These are phyloP conservation scores for Blepharisma japonicum DNA, from an alignment of 73 alveolate species.

Conservation along the genomic window DNA sequence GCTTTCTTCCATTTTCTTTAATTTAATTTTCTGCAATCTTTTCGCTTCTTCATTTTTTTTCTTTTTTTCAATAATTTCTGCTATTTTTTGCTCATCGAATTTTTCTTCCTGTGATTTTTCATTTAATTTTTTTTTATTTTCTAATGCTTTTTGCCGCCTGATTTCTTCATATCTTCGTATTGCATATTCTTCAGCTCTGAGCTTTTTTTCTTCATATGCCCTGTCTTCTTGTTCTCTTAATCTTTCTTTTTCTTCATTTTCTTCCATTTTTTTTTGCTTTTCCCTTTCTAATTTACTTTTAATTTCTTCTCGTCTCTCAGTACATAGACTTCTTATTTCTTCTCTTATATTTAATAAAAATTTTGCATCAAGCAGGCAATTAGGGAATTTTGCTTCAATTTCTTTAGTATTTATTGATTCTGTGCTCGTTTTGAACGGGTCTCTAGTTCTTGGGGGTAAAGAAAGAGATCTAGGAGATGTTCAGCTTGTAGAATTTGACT, in stretches of 20 bases:
- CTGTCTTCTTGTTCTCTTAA: slow-evolving; percentile 5
- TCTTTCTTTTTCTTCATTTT: background rate
- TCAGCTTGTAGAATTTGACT: slow-evolving; percentile 1
- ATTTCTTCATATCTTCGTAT: slow-evolving; percentile 24
- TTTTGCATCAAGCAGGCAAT: background rate
- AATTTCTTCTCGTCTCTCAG: slow-evolving; percentile 1
- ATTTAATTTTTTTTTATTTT: background rate
- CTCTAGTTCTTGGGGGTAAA: background rate
- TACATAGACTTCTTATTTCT: background rate
- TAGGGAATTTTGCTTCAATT: slow-evolving; percentile 22
- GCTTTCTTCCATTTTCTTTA: slow-evolving; percentile 13
- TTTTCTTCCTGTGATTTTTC: background rate
- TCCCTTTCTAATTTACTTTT: slow-evolving; percentile 5
- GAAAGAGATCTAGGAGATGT: background rate
- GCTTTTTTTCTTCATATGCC: slow-evolving; percentile 27
- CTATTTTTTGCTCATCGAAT: slow-evolving; percentile 6
- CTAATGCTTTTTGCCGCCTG: background rate
- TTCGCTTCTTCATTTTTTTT: slow-evolving; percentile 28
- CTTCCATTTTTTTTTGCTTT: slow-evolving; percentile 30
- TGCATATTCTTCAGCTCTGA: background rate
- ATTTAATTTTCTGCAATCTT: slow-evolving; percentile 7
- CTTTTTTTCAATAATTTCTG: background rate
- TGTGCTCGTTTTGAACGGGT: background rate
- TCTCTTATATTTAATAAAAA: background rate
- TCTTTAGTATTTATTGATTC: background rate